Evolutionary conservation across 257 asterid genomes (phyloP).

Genomic region (Cruciata laevipes): DNA sequence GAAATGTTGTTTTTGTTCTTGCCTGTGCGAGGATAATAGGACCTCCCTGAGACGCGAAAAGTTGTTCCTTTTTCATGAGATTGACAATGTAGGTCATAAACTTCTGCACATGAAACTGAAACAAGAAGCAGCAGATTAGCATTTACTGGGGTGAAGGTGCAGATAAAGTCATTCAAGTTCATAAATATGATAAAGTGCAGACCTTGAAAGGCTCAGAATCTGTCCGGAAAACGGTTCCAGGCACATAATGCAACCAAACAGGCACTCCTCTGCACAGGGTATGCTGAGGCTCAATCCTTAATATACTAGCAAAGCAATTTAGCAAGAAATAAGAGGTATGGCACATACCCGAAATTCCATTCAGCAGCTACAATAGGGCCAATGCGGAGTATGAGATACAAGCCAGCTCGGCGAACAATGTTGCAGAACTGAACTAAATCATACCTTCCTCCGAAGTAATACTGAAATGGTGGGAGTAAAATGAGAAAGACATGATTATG

Average conservation of each 20-base stretch:
- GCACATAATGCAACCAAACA: constrained; percentile 91
- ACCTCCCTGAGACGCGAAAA: constrained; percentile 85
- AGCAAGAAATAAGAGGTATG: not conserved
- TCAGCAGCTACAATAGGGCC: constrained; percentile 96
- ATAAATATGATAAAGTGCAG: not conserved
- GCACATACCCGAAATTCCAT: constrained; percentile 83
- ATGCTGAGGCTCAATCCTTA: not conserved
- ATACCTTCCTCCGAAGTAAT: constrained; percentile 87
- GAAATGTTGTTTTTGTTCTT: constrained; percentile 11
- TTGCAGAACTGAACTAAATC: constrained; percentile 77
- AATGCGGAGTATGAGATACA: constrained; percentile 81
- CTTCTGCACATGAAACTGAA: constrained; percentile 73
- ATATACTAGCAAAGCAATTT: too few species aligned
- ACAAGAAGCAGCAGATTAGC: constrained; percentile 20
- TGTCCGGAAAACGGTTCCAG: constrained; percentile 84
- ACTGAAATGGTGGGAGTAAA: constrained; percentile 27
- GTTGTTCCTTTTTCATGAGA: constrained; percentile 72
- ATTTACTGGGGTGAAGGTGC: constrained; percentile 2
- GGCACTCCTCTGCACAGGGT: constrained; percentile 64
- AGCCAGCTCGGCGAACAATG: constrained; percentile 65
- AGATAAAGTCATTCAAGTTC: not conserved
- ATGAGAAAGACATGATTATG: not conserved
- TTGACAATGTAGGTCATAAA: constrained; percentile 66
- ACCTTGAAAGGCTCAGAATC: constrained; percentile 85
- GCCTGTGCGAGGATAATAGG: constrained; percentile 87